Conservation (phyloP, 257 asterid species). For the Solanum pinnatisectum region DNA sequence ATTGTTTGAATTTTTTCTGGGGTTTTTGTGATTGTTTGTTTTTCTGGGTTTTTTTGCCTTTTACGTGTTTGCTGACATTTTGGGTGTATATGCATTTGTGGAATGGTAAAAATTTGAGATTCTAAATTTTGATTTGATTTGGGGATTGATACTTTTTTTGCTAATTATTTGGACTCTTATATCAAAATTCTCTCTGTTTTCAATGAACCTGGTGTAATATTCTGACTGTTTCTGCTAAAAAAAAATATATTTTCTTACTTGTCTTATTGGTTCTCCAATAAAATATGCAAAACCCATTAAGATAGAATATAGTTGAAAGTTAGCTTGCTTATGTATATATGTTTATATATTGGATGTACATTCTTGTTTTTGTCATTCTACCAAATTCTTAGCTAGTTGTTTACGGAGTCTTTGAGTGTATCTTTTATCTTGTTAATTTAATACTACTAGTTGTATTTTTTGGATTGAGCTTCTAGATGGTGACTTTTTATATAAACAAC, state of each 20-base stretch:
- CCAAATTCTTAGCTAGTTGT: constrained; percentile 3
- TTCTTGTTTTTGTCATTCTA: not conserved
- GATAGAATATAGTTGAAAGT: not conserved
- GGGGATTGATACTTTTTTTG: not conserved
- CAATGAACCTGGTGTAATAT: constrained; percentile 17
- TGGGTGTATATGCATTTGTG: not conserved
- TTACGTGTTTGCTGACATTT: not conserved
- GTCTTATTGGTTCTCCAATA: not conserved
- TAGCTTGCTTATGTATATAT: not conserved
- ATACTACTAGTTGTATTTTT: not conserved
- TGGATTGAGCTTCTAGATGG: not conserved
- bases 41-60: not conserved
- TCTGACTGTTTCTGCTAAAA: constrained; percentile 12
- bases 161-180: not conserved
- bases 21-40: not conserved
- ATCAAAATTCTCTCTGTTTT: not conserved
- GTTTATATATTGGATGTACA: not conserved
- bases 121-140: not conserved
- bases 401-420: constrained; percentile 3
- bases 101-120: not conserved
- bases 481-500: not conserved
- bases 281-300: not conserved
- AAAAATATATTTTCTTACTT: not conserved
- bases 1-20: not conserved
- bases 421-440: not conserved